A percentile compares a stretch with the other conserved stretches of the same genome.
Conservation (phyloP, 306 rosid genomes). For the Vigna trinervia region DNA sequence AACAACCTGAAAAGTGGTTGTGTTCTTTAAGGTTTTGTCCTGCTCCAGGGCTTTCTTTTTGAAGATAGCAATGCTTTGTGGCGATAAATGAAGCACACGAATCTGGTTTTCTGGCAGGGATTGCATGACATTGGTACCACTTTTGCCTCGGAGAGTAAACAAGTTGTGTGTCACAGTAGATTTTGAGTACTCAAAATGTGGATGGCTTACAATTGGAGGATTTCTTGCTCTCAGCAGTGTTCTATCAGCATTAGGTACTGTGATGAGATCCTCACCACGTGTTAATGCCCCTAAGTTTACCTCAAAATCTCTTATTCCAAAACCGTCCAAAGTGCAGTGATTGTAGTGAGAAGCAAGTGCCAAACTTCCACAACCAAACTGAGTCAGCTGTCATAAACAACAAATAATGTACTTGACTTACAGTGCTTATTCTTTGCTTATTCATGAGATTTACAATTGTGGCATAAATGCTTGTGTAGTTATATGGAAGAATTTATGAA, state of each 20-base stretch:
- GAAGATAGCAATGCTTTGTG: slow-evolving; percentile 41
- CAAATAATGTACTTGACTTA: not conserved
- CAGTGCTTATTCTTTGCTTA: not conserved
- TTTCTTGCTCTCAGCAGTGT: slow-evolving; percentile 54
- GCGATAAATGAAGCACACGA: slow-evolving; percentile 45
- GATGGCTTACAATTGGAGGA: slow-evolving; percentile 56
- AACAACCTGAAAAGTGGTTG: slow-evolving; percentile 54
- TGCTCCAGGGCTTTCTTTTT: slow-evolving; percentile 44
- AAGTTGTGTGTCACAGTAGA: not conserved
- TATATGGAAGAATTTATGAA: too few species aligned
- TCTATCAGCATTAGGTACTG: slow-evolving; percentile 52
- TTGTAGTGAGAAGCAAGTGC: slow-evolving; percentile 62
- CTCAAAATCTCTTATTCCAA: slow-evolving; percentile 54
- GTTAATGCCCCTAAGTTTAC: slow-evolving; percentile 60
- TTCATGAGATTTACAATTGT: too few species aligned
- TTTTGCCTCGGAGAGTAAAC: slow-evolving; percentile 45
- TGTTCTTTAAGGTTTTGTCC: slow-evolving; percentile 34
- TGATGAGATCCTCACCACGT: slow-evolving; percentile 39
- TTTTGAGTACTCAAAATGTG: slow-evolving; percentile 63
- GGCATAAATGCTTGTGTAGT: not conserved
- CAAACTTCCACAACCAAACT: slow-evolving; percentile 65
- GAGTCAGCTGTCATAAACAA: slow-evolving; percentile 53
- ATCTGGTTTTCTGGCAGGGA: slow-evolving; percentile 23
- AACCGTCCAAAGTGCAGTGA: slow-evolving; percentile 62
- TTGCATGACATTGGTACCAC: not conserved